Percentiles rank a stretch among this genome's conserved stretches.
These are phyloP conservation scores for Henningerozyma blattae DNA, from an alignment of 805 yeast genomes.

Conservation along the genomic window DNA sequence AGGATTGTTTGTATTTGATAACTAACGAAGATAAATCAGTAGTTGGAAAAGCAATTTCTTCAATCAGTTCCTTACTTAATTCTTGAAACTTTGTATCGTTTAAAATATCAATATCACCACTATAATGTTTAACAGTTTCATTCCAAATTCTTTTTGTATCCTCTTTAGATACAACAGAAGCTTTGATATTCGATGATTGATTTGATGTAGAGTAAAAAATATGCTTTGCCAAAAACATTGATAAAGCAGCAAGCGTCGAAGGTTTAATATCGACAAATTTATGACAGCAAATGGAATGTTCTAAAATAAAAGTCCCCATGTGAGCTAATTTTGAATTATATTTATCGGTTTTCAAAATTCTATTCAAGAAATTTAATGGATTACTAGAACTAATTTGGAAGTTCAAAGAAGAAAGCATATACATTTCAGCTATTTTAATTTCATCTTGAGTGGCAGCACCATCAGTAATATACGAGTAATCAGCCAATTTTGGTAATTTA, in stretches of 20 bases:
- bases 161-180: no score
- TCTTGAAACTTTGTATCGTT: slow-evolving; percentile 13
- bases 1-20: slow-evolving; percentile 13
- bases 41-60: slow-evolving; percentile 20
- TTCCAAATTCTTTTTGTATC: slow-evolving; percentile 23
- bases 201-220: slow-evolving; percentile 24
- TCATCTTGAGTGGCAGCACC: slow-evolving; percentile 77
- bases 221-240: slow-evolving; percentile 38
- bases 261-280: slow-evolving; percentile 62
- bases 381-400: slow-evolving; percentile 77
- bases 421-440: slow-evolving; percentile 72
- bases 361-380: slow-evolving; percentile 79
- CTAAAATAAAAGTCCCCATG: slow-evolving; percentile 70
- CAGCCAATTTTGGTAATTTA: slow-evolving; percentile 70
- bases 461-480: slow-evolving; percentile 80
- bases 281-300: slow-evolving; percentile 63
- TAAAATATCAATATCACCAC: slow-evolving; percentile 18
- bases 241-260: slow-evolving; percentile 68
- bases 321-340: slow-evolving; percentile 26
- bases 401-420: slow-evolving; percentile 54
- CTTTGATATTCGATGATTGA: background rate
- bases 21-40: slow-evolving; percentile 19
- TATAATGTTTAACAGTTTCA: slow-evolving; percentile 13
- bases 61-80: slow-evolving; percentile 14
- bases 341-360: slow-evolving; percentile 68